Base-by-base conservation (phyloP, 2,329 filamentous ascomycete species). In the Parafenestella ontariensis region DNA sequence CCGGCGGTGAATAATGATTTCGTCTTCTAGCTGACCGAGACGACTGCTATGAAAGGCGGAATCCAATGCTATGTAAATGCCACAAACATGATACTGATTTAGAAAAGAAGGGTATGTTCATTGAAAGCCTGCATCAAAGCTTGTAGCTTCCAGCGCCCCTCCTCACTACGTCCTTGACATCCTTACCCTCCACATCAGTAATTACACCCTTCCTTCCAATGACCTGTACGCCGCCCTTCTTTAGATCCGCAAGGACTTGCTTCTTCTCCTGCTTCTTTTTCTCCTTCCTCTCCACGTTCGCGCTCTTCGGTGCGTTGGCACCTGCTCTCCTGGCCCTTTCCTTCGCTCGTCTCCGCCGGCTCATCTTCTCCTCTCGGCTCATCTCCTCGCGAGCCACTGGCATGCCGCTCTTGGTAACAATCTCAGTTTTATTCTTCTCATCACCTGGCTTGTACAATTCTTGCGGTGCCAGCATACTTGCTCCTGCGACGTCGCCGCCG, bases 181-280 rank as follows among this genome's bases (percentile, higher is more conserved):
- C 89, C 69, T 89, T 91, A 26, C 93, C 93, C 64, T 95, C 87
- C 29, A 96, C 84, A 77, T 96, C 89, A 17, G 89, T 88, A 49
- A 96, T 79, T 75, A 93, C 89, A 47, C 94, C 94, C 81, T 91
- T 93, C 78, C 89, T 90, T 59, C 92, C 93, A 78, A 97, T 95
- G 56, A 98, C 85, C 82, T 90, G 94, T 66, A 97, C 94, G 56
- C 91, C 91, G 47, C 91, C 92, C 83, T 89, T 91, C 81, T 89
- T 91, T 70, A 94, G 79, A 52, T 89, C 85, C 1, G 85, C 85
- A 49, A 91, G 73, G 36, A 90, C 81, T 46, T 82, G 78, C 59
- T 83, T 81, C 69, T 81, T 83, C 47, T 82, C 79, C 62, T 84
- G 81, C 24, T 80, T 83, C 76, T 87, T 89, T 77, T 85, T 88